Conservation (phyloP, 2,329 filamentous ascomycete species). For the Aspergillus thermomutatus region DNA sequence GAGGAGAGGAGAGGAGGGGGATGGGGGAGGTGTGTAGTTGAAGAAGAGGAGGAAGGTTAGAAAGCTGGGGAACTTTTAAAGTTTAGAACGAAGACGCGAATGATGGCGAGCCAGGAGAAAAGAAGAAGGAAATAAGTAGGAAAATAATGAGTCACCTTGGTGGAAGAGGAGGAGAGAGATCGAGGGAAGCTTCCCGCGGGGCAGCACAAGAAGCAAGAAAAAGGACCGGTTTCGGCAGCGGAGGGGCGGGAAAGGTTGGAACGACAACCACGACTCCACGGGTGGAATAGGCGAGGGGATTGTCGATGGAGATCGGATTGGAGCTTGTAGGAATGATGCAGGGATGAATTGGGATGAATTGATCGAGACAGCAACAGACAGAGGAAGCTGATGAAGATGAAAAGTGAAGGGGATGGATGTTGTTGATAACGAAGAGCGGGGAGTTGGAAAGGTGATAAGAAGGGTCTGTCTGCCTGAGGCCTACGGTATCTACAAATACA, state of each 20-base stretch:
- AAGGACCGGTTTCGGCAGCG: slow-evolving; percentile 24
- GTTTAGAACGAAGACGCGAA: slow-evolving; percentile 3
- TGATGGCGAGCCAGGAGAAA: slow-evolving; percentile 9
- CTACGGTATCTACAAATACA: not conserved
- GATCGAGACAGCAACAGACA: not conserved
- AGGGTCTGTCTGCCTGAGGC: not conserved
- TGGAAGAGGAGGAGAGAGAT: not conserved
- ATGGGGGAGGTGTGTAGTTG: not conserved
- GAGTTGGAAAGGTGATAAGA: slow-evolving; percentile 2
- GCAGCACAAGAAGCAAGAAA: slow-evolving; percentile 16
- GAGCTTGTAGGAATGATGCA: not conserved
- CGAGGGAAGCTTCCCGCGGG: slow-evolving; percentile 14
- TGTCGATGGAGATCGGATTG: slow-evolving; percentile 3
- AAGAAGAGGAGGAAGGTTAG: slow-evolving; percentile 1
- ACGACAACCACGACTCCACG: not conserved
- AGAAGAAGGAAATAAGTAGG: not conserved
- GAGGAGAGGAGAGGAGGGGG: slow-evolving; percentile 13
- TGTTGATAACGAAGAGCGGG: slow-evolving; percentile 1
- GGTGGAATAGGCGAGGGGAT: slow-evolving; percentile 4
- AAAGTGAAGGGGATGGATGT: not conserved
- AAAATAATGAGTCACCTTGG: slow-evolving; percentile 16
- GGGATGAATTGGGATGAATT: not conserved
- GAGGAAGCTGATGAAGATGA: not conserved
- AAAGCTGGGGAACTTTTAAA: slow-evolving; percentile 4
- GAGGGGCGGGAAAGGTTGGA: slow-evolving; percentile 3